These are phyloP conservation scores for Naganishia liquefaciens DNA, from an alignment of 1,284 basidiomycete genomes.

Conservation along the genomic window DNA sequence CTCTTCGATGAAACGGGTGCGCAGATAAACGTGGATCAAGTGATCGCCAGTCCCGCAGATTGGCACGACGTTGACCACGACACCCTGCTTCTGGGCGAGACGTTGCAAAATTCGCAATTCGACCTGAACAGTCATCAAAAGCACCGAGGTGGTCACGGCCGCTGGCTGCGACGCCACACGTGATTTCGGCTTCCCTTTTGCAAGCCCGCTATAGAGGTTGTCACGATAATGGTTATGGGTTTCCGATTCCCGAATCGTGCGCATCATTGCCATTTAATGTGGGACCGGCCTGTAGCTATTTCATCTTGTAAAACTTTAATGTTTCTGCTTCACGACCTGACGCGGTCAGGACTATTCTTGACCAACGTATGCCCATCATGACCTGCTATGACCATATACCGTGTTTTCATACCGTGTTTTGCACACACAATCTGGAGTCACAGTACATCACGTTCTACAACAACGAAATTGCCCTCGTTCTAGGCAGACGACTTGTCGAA, in stretches of 20 bases:
- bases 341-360: background rate
- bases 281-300: too few relatives aligned
- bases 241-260: too few relatives aligned
- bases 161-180: slow-evolving; percentile 7
- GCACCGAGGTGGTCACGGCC: background rate
- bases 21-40: background rate
- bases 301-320: background rate
- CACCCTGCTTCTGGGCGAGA: background rate
- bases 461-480: too few relatives aligned
- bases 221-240: too few relatives aligned
- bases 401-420: too few relatives aligned
- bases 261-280: too few relatives aligned
- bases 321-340: background rate
- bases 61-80: background rate
- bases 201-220: too few relatives aligned
- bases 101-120: background rate
- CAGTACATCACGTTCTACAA: background rate
- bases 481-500: too few relatives aligned
- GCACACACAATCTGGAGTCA: background rate
- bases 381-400: background rate
- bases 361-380: background rate
- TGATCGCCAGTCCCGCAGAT: background rate
- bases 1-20: background rate
- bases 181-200: background rate
- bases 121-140: background rate